Percentiles rank a stretch among this genome's conserved stretches.
phyloP scores from a whole-genome alignment of 805 yeast genomes.

The Kuraishia molischiana region DNA sequence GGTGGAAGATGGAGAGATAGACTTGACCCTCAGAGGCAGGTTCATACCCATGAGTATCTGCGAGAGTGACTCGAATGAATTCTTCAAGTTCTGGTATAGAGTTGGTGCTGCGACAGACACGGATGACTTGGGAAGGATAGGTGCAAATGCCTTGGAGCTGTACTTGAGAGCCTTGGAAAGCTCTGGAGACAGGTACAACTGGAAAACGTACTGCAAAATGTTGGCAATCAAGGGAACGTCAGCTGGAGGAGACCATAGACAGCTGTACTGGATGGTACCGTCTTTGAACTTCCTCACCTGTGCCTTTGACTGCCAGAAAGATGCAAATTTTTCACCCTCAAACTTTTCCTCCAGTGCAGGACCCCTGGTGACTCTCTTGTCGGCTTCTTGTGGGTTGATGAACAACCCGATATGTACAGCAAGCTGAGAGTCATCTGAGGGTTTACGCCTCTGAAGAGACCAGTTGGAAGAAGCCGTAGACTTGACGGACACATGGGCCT shows the following conservation, averaged over 20 bases:
- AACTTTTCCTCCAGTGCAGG: conserved; percentile 57
- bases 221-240: conserved; percentile 54
- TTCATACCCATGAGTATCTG: conserved; percentile 38
- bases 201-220: conserved; percentile 54
- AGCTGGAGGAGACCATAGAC: conserved; percentile 64
- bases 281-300: conserved; percentile 89
- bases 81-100: conserved; percentile 28
- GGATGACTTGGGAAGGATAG: conserved; percentile 47
- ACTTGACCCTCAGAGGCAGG: conserved; percentile 63
- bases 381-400: conserved; percentile 64
- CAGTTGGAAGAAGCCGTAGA: conserved; percentile 14
- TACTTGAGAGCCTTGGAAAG: conserved; percentile 25
- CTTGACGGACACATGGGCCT: conserved; percentile 15
- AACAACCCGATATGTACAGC: conserved; percentile 43
- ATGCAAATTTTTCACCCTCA: conserved; percentile 55
- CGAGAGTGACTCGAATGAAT: conserved; percentile 42
- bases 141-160: conserved; percentile 35
- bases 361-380: conserved; percentile 79
- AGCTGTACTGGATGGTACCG: conserved; percentile 84
- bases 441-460: conserved; percentile 45
- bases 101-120: conserved; percentile 24
- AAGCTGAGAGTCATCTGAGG: conserved; percentile 16
- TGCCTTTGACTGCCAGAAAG: conserved; percentile 84
- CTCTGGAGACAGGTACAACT: conserved; percentile 46
- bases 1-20: conserved; percentile 67